phyloP scores from a whole-genome alignment of 768 basidiomycete genomes.

The Solioccasus polychromus region DNA sequence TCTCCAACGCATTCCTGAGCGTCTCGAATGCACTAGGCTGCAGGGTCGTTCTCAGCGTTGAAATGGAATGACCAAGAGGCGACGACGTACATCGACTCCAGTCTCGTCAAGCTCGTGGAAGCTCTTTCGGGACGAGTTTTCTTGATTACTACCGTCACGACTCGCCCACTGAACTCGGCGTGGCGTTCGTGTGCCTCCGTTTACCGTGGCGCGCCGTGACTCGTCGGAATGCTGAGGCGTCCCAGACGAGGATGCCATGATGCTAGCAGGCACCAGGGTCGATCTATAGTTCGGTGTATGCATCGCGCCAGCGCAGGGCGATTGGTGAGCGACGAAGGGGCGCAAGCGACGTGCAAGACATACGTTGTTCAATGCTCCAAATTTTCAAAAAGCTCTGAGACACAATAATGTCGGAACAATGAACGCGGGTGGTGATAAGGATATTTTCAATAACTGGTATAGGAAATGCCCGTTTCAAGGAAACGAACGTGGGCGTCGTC shows the following conservation, averaged over 20 bases:
- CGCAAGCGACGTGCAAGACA: background rate
- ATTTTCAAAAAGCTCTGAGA: background rate
- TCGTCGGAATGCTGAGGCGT: slow-evolving; percentile 5
- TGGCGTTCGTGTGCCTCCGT: slow-evolving; percentile 41
- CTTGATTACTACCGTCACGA: slow-evolving; percentile 14
- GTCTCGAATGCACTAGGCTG: slow-evolving; percentile 50
- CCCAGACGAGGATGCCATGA: slow-evolving; percentile 16
- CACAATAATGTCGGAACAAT: no score
- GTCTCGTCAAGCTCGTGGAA: slow-evolving; percentile 52
- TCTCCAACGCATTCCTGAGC: slow-evolving; percentile 50
- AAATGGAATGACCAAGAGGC: background rate
- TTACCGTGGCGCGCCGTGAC: slow-evolving; percentile 14
- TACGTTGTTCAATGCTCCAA: slow-evolving; percentile 2
- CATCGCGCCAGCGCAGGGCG: background rate
- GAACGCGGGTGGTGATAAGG: background rate
- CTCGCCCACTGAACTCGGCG: slow-evolving; percentile 54
- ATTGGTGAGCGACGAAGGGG: background rate
- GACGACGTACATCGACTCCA: slow-evolving; percentile 47
- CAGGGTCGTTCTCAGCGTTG: background rate
- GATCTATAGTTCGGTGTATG: slow-evolving; percentile 6
- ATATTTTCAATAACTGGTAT: no score
- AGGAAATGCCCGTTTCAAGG: background rate
- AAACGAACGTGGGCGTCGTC: slow-evolving; percentile 1
- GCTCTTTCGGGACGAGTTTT: slow-evolving; percentile 8
- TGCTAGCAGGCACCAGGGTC: slow-evolving; percentile 6